A percentile compares a stretch with the other conserved stretches of the same genome.
phyloP scores from a whole-genome alignment of 257 asterid species.

The Gentiana dahurica region DNA sequence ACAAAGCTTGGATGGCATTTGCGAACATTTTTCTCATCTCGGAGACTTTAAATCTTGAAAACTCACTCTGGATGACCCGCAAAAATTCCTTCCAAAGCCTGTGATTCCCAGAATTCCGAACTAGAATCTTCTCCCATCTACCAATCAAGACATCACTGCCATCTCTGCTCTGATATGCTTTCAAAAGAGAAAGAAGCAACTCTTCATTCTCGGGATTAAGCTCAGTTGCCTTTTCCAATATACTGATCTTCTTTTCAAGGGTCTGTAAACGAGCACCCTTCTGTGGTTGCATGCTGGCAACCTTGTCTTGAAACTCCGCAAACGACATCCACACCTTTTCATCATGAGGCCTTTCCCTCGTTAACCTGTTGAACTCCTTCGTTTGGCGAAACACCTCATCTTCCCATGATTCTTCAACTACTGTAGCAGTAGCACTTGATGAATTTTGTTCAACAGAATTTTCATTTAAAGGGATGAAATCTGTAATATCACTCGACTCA shows the following conservation, averaged over 20 bases:
- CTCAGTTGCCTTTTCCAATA: constrained; percentile 91
- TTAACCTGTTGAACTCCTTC: constrained; percentile 71
- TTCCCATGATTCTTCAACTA: constrained; percentile 91
- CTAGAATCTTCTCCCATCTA: constrained; percentile 85
- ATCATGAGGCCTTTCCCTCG: constrained; percentile 85
- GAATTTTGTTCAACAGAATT: constrained; percentile 18
- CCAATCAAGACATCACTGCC: constrained; percentile 53
- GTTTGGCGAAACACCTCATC: constrained; percentile 75
- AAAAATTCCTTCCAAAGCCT: constrained; percentile 89
- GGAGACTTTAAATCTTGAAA: constrained; percentile 91
- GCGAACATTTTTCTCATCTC: constrained; percentile 88
- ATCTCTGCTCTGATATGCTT: constrained; percentile 75
- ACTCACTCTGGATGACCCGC: constrained; percentile 69
- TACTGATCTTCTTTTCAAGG: constrained; percentile 90
- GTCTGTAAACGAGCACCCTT: constrained; percentile 91
- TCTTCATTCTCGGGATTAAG: constrained; percentile 87
- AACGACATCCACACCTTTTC: constrained; percentile 71
- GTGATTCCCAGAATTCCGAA: constrained; percentile 69
- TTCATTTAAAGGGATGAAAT: constrained; percentile 58
- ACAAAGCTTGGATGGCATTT: constrained; percentile 80
- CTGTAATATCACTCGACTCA: constrained; percentile 22
- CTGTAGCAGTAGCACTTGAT: constrained; percentile 16
- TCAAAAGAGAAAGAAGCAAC: constrained; percentile 73
- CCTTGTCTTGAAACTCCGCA: constrained; percentile 89
- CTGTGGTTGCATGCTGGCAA: constrained; percentile 76